A percentile compares a stretch with the other conserved stretches of the same genome.
phyloP scores from a whole-genome alignment of 805 yeast species.

The Spathaspora hagerdaliae region DNA sequence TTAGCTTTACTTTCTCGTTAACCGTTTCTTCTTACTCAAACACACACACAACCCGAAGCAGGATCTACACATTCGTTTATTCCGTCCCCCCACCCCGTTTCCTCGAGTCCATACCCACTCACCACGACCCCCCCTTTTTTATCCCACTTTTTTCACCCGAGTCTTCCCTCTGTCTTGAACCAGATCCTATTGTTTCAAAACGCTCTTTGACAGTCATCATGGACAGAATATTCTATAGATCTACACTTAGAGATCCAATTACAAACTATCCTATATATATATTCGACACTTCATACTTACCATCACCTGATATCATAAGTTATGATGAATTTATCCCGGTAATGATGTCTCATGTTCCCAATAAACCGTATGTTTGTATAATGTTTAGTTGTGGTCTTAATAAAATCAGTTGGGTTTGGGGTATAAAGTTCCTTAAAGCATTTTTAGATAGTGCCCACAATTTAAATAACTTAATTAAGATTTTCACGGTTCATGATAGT shows the following conservation, averaged over 20 bases:
- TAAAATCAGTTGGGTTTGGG: conserved; percentile 67
- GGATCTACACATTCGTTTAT: too few species aligned
- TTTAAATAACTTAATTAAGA: conserved; percentile 46
- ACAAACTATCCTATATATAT: conserved; percentile 71
- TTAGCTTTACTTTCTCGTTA: too few species aligned
- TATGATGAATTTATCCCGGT: conserved; percentile 54
- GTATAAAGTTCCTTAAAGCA: conserved; percentile 48
- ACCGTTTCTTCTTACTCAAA: too few species aligned
- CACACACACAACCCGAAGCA: too few species aligned
- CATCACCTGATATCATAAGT: conserved; percentile 46
- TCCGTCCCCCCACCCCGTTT: too few species aligned
- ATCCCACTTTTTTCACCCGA: too few species aligned
- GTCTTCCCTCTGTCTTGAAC: not conserved
- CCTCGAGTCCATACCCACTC: too few species aligned
- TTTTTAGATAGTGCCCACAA: conserved; percentile 53
- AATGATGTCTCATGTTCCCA: conserved; percentile 56
- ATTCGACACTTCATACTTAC: conserved; percentile 79
- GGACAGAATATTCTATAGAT: conserved; percentile 50
- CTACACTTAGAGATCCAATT: conserved; percentile 63
- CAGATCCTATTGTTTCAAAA: not conserved
- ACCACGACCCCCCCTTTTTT: too few species aligned
- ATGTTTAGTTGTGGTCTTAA: conserved; percentile 82
- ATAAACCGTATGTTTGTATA: conserved; percentile 58
- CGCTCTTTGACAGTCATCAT: conserved; percentile 10
- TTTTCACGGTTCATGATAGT: conserved; percentile 83